Evolutionary conservation across 345 rosid species (phyloP).

Genomic region (Rhodamnia rubescens): DNA sequence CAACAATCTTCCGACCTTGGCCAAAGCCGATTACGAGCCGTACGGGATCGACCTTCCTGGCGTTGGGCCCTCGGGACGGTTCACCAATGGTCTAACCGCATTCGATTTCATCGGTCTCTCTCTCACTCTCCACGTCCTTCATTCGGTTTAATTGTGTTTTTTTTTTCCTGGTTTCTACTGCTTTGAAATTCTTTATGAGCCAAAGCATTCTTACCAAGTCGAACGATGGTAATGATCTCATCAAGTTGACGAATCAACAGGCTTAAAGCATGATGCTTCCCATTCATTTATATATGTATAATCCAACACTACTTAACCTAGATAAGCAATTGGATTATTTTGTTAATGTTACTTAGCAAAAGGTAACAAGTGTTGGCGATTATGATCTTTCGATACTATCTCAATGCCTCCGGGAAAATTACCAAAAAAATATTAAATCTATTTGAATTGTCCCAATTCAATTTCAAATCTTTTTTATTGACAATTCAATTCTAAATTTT

Average conservation of each 20-base stretch:
- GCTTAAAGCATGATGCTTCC: not conserved
- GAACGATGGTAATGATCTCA: not conserved
- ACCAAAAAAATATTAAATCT: no score
- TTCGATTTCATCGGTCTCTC: conserved; percentile 10
- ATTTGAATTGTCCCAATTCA: no score
- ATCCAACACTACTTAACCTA: not conserved
- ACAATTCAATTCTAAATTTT: no score
- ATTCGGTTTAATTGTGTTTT: no score
- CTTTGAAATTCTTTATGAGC: not conserved
- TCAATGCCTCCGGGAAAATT: not conserved
- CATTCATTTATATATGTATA: not conserved
- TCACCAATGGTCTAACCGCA: conserved; percentile 10
- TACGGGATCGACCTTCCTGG: conserved; percentile 14
- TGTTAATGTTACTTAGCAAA: not conserved
- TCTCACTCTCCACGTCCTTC: not conserved
- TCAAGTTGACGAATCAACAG: not conserved
- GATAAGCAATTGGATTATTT: not conserved
- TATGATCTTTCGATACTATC: not conserved
- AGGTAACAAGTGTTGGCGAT: not conserved
- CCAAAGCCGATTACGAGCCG: conserved; percentile 9
- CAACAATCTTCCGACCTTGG: not conserved
- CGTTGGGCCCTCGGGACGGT: conserved; percentile 8
- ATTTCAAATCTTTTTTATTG: no score
- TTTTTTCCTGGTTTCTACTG: not conserved
- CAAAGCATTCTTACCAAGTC: not conserved